Evolutionary conservation across 75 land plant species (phyloP).

Genomic region (Selaginella moellendorffii): DNA sequence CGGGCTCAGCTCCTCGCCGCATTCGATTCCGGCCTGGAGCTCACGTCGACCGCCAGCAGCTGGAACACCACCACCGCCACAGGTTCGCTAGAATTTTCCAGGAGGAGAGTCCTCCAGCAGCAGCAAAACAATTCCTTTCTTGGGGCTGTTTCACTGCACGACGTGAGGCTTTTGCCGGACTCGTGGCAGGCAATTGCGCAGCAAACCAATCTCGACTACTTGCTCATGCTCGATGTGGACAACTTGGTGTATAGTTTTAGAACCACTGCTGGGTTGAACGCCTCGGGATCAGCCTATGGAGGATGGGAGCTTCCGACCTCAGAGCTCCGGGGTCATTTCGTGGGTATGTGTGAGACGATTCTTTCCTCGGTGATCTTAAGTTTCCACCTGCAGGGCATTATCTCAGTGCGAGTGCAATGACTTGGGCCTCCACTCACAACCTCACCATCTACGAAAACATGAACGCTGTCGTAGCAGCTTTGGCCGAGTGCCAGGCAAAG

Average conservation of each 20-base stretch:
- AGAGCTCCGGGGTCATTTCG: conserved; percentile 89
- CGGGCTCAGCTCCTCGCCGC: not conserved
- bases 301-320: conserved; percentile 60
- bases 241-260: conserved; percentile 75
- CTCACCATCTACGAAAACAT: conserved; percentile 38
- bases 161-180: conserved; percentile 48
- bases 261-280: conserved; percentile 47
- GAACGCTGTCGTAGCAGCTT: conserved; percentile 44
- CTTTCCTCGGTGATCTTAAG: not conserved
- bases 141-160: conserved; percentile 25
- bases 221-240: conserved; percentile 72
- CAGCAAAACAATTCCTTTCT: not conserved
- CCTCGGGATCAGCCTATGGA: conserved; percentile 57
- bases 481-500: conserved; percentile 47
- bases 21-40: no score
- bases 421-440: conserved; percentile 88
- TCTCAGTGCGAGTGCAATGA: conserved; percentile 73
- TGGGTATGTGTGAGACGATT: conserved; percentile 34
- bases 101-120: not conserved
- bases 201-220: conserved; percentile 70
- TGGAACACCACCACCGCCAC: not conserved
- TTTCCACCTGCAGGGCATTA: conserved; percentile 55
- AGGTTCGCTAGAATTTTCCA: not conserved
- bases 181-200: conserved; percentile 54
- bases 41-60: no score